Percentiles rank a stretch among this genome's conserved stretches.
These are phyloP conservation scores for Dothideomycetes sp. DNA, from an alignment of 2,329 filamentous ascomycete genomes.

Conservation along the genomic window DNA sequence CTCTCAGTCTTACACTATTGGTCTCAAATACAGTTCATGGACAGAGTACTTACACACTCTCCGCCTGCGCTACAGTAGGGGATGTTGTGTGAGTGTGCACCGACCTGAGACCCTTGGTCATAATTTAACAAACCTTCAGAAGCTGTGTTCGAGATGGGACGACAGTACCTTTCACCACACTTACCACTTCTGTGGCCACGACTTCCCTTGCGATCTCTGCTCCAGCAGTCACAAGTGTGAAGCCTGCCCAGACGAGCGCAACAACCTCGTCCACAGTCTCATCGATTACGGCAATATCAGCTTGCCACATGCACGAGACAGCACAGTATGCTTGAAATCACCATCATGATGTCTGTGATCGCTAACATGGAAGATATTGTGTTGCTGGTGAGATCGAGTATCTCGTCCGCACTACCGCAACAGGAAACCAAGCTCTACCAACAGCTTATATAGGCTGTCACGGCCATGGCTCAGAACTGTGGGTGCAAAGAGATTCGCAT, in stretches of 20 bases:
- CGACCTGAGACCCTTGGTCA: not conserved
- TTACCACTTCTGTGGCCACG: not conserved
- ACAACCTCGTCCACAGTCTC: not conserved
- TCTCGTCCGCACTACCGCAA: conserved; percentile 37
- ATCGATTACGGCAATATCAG: conserved; percentile 35
- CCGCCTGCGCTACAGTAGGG: conserved; percentile 1
- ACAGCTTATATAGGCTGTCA: conserved; percentile 56
- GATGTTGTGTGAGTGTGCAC: conserved; percentile 2
- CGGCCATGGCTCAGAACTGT: conserved; percentile 47
- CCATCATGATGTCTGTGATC: not conserved
- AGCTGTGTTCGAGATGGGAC: conserved; percentile 6
- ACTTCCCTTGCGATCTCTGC: not conserved
- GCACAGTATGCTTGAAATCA: conserved; percentile 25
- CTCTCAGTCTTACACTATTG: no score
- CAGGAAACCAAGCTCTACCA: conserved; percentile 45
- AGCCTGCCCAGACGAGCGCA: not conserved
- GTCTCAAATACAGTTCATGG: no score
- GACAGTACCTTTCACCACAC: conserved; percentile 2
- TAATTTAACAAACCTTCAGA: not conserved
- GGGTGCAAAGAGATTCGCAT: no score
- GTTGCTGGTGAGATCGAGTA: conserved; percentile 32
- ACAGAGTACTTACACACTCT: not conserved
- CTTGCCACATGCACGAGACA: conserved; percentile 39
- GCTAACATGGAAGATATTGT: conserved; percentile 27
- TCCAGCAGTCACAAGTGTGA: not conserved